Base-by-base conservation (phyloP, 768 basidiomycete genomes). In the Russula griseocarnosa region DNA sequence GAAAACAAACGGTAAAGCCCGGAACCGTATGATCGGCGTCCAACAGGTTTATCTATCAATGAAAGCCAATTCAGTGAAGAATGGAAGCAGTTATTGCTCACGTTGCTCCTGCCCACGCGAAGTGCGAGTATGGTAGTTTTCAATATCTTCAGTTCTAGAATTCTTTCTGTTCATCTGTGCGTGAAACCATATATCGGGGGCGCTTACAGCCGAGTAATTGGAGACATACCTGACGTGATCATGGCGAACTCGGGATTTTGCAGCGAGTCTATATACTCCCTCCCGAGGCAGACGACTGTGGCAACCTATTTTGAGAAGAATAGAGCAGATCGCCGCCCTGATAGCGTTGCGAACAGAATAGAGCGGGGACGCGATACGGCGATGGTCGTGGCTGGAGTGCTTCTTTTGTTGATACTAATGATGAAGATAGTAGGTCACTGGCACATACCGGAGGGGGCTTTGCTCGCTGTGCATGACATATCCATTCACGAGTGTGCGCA, bases 141-240 rank as follows among this genome's bases (percentile, higher is more conserved):
- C 32, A n/a, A 28, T 47, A 47, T 11, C 49, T 58, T 44, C 49
- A 24, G 28, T 64, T 64, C 28, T 13, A 49, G 42, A 42, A 55
- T 47, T 54, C 52, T 40, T 24, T n/a, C 34, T 18, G 26, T 44
- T 24, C 34, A 40, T 18, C 32, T 42, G 50, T 2, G 44, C 9
- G 9, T 16, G 28, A 26, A 50, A 36, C 24, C 2, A 22, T 38
- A 36, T 58, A 28, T 8, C n/a, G 4, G 32, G 30, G 9, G 51
- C 22, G 18, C 58, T 28, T 53, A 16, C 1, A n/a, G 28, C 9
- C 10, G 22, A 8, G 30, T 30, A 22, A 51, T 50, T 24, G 8
- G 50, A 13, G 30, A 51, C 10, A 9, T 32, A 44, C 20, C 49
- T 38, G 40, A 18, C 36, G 30, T 26, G 28, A 32, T 28, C 26